Base-by-base conservation (phyloP, 1,284 basidiomycete genomes). In the Austroboletus novae-zelandiae region DNA sequence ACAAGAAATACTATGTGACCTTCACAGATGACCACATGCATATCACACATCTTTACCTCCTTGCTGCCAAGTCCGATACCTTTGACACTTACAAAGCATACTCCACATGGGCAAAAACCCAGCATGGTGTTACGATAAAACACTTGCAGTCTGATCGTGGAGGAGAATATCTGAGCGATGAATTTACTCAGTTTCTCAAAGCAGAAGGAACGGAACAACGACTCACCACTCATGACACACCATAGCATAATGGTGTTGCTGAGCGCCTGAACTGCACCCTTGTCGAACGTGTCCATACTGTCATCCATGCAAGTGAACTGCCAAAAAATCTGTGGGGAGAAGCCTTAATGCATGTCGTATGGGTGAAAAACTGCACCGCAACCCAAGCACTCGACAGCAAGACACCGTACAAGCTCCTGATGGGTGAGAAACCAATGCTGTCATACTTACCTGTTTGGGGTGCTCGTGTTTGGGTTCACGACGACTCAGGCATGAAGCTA, bases 281-380 rank as follows among this genome's bases (percentile, higher is more conserved):
- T 0, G 1, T 54, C 0, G 20, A 43, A 17, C 7, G 17, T 5
- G 14, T 29, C 1, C 17, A 7, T 0, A 25, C 23, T 0, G 4
- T 50, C 1, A 2, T 42, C 0, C 50, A 54, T 13, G n/a, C 9
- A 0, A 45, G 32, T 1, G 4, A 35, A 18, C 2, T 54, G 0
- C 46, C 25, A 0, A 31, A 43, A 4, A 32, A 17, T 4, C 43
- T 54, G 1, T 54, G 53, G 43, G 43, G 40, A 0, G 46, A 53
- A 25, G 44, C 34, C 1, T 14, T 53, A 9, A 5, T 7, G 5
- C 44, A 54, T 29, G 11, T 45, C 10, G 6, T 52, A 4, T 54
- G 50, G 46, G 18, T 54, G 5, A 54, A 54, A 23, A 54, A 54
- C 29, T 2, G 31, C 3, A 30, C 29, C 0, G 18, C 34, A 0